Base-by-base conservation (phyloP, 345 rosid genomes). In the Stellera chamaejasme region DNA sequence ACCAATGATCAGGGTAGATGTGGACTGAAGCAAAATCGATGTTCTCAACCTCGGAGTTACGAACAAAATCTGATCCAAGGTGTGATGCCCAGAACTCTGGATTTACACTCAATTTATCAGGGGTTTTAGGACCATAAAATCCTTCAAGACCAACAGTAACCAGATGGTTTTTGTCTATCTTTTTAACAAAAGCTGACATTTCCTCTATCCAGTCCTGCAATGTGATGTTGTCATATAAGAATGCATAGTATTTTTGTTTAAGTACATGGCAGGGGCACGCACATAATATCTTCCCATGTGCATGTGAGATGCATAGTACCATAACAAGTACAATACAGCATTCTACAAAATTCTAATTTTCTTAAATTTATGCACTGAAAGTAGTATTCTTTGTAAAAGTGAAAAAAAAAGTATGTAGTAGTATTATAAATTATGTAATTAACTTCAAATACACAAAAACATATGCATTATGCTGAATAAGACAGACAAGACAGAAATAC, bases 1-100 rank as follows among this genome's bases (percentile, higher is more conserved):
- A 88, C 97, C 97, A 92, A 63, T 86, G 97, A 62, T 92, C 98
- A 1, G 98, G 91, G 69, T 92, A 92, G 75, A 84, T 78, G 72
- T 92, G 98, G 75, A 80, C 96, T 14, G 98, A 88, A 25, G 94
- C 85, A 50, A 92, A 92, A 60, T 92, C 97, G 10, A 92, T 72
- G 59, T 68, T 67, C 41, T 63, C 56, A 2, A 72, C 70, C 59
- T 77, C 71, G 48, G 90, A 86, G 75, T 88, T 84, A 59, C 81
- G 83, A 54, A 84, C 63, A 74, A 92, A 92, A 78, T 92, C 98
- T 9, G 98, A 84, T 14, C 97, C 98, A 56, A 86, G 88, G 55
- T 43, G 66, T 39, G 90, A 74, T 12, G 97, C 95, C 97, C 97
- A 92, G 28, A 49, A 59, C 68, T 79, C 86, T 0, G 98, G 98